A percentile compares a stretch with the other conserved stretches of the same genome.
Evolutionary conservation across 2,329 filamentous ascomycete genomes (phyloP).

Genomic region (Zasmidium angulare): DNA sequence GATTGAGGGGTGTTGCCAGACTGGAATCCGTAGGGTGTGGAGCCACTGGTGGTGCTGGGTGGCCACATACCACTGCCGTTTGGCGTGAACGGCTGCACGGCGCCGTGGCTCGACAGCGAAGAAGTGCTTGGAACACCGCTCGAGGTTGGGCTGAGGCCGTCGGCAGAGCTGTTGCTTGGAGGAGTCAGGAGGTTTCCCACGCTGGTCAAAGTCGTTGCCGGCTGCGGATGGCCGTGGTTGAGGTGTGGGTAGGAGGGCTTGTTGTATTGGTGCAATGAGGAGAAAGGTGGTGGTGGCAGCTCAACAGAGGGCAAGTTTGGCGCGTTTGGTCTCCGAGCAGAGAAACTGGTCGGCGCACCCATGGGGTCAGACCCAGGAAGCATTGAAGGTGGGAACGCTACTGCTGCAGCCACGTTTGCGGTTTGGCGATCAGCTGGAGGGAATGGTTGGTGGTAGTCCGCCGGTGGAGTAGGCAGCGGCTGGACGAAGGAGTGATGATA

Average conservation of each 20-base stretch:
- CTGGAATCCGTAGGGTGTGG: slow-evolving; percentile 56
- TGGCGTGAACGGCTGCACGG: slow-evolving; percentile 58
- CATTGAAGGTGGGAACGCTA: slow-evolving; percentile 62
- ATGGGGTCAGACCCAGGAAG: slow-evolving; percentile 61
- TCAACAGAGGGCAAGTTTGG: slow-evolving; percentile 68
- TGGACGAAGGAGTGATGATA: slow-evolving; percentile 25
- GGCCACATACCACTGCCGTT: slow-evolving; percentile 62
- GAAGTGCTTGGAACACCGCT: slow-evolving; percentile 59
- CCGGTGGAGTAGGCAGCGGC: slow-evolving; percentile 33
- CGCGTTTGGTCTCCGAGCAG: slow-evolving; percentile 68
- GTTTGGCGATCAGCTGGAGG: slow-evolving; percentile 37
- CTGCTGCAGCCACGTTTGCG: slow-evolving; percentile 63
- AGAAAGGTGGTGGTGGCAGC: slow-evolving; percentile 63
- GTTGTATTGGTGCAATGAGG: slow-evolving; percentile 49
- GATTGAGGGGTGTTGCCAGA: slow-evolving; percentile 46
- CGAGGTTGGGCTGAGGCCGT: slow-evolving; percentile 63
- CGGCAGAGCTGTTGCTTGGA: slow-evolving; percentile 58
- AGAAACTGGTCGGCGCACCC: slow-evolving; percentile 64
- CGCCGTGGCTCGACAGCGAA: slow-evolving; percentile 56
- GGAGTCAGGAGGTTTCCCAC: slow-evolving; percentile 64
- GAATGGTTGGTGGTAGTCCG: slow-evolving; percentile 30
- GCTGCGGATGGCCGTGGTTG: slow-evolving; percentile 47
- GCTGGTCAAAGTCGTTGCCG: slow-evolving; percentile 47
- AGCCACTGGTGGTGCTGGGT: slow-evolving; percentile 54
- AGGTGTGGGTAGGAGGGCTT: slow-evolving; percentile 33